Evolutionary conservation across 192 early-diverging fungal species (phyloP).

Genomic region (Podila epigama): DNA sequence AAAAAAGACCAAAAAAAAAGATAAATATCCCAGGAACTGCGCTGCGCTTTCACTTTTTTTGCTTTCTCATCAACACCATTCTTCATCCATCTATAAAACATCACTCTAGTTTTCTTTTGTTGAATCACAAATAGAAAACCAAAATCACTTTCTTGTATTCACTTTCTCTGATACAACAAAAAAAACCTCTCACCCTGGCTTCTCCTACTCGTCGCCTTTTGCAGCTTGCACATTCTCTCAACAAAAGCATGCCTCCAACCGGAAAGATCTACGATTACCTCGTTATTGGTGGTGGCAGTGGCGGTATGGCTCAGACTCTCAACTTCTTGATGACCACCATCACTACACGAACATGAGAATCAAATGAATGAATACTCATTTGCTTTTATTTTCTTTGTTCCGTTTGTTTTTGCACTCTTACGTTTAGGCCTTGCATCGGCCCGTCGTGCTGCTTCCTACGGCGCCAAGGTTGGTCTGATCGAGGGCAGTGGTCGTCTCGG

Average conservation of each 20-base stretch:
- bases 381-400: background rate
- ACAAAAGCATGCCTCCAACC: conserved; percentile 38
- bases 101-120: too few species aligned
- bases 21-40: too few species aligned
- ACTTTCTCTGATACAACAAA: too few species aligned
- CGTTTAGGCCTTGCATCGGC: conserved; percentile 92
- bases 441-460: conserved; percentile 89
- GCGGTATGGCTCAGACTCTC: conserved; percentile 32
- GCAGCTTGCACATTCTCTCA: conserved; percentile 37
- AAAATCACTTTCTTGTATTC: too few species aligned
- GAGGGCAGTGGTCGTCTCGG: conserved; percentile 82
- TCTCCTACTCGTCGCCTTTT: conserved; percentile 47
- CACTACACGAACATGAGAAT: background rate
- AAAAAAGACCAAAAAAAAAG: too few species aligned
- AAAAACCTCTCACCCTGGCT: conserved; percentile 6
- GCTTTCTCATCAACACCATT: too few species aligned
- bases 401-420: too few species aligned
- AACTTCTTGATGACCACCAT: background rate
- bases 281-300: conserved; percentile 94
- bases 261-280: conserved; percentile 83
- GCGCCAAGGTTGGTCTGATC: conserved; percentile 89
- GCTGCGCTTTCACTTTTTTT: too few species aligned
- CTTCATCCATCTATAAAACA: too few species aligned
- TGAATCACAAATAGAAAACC: too few species aligned
- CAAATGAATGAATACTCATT: background rate